Evolutionary conservation across 345 rosid species (phyloP), one percentile per base, ranked within the genome.

Genomic region (Corchorus olitorius): DNA sequence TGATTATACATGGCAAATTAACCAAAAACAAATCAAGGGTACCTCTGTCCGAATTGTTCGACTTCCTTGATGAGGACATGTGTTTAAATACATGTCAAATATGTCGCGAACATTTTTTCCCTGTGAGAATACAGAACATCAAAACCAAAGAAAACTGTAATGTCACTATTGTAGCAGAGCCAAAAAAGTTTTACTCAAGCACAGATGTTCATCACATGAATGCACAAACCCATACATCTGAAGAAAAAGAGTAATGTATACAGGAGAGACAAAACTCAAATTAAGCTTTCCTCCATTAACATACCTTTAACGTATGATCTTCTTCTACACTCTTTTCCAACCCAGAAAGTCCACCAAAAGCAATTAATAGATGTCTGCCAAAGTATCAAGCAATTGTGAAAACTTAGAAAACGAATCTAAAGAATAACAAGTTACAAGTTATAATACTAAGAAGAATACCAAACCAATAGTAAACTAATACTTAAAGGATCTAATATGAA

Each of bases 321-420:
- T 83, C 93, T 83, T 90, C 94, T 61, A 86, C 84, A 70, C 97
- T 70, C 84, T 93, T 97, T 81, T 94, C 98, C 76, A 93, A 81
- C 74, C 98, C 97, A 82, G 98, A 94, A 65, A 91, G 98, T 74
- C 98, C 97, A 55, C 98, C 98, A 80, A 94, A 94, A 77, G 98
- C 95, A 86, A 94, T 88, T 83, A 94, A 77, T 53, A 94, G 79
- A 82, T 94, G 98, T 87, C 98, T 93, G 80, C 39, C 27, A 74
- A 65, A 64, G 71, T 39, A 63, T 39, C 37, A 65, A 65, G 4
- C 22, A 17, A 43, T 8, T 17, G 33, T 17, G 15, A n/a, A 3
- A 65, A 65, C 41, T 3, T 6, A 41, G 33, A 1, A 2, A 17
- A 65, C 41, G n/a, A 39, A 39, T 39, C 11, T 13, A 22, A 46